Evolutionary conservation across 2,329 filamentous ascomycete species (phyloP).

Genomic region (Tetracladium maxilliforme): DNA sequence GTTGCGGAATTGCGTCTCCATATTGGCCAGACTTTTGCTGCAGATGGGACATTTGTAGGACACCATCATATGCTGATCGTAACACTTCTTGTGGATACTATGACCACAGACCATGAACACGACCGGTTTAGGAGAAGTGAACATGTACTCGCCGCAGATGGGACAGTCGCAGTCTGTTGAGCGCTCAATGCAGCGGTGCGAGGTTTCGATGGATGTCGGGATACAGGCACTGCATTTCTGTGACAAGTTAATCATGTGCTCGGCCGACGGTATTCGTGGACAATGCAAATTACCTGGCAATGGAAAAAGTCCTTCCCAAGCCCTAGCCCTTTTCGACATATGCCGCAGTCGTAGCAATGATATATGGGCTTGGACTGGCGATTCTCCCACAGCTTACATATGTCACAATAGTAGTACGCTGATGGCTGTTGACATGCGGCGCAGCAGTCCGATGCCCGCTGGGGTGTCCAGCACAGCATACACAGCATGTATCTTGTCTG

Average conservation of each 20-base stretch:
- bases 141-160: slow-evolving; percentile 93
- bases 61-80: slow-evolving; percentile 71
- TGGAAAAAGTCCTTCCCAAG: slow-evolving; percentile 96
- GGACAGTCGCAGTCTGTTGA: slow-evolving; percentile 93
- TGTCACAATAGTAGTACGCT: slow-evolving; percentile 82
- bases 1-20: slow-evolving; percentile 90
- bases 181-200: slow-evolving; percentile 87
- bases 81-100: slow-evolving; percentile 85
- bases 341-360: slow-evolving; percentile 90
- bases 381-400: slow-evolving; percentile 97
- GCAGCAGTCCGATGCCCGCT: slow-evolving; percentile 68
- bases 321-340: slow-evolving; percentile 81
- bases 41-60: slow-evolving; percentile 96
- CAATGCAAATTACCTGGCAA: slow-evolving; percentile 58
- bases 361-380: slow-evolving; percentile 85
- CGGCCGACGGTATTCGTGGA: slow-evolving; percentile 2
- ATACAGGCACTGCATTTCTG: slow-evolving; percentile 90
- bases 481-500: slow-evolving; percentile 94
- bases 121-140: slow-evolving; percentile 75
- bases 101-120: slow-evolving; percentile 95
- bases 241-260: slow-evolving; percentile 3
- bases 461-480: slow-evolving; percentile 83
- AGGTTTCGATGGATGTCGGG: slow-evolving; percentile 68
- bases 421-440: slow-evolving; percentile 60
- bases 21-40: slow-evolving; percentile 92